Evolutionary conservation across 179 eudicot species (phyloP).

Genomic region (Amaranthus tricolor): DNA sequence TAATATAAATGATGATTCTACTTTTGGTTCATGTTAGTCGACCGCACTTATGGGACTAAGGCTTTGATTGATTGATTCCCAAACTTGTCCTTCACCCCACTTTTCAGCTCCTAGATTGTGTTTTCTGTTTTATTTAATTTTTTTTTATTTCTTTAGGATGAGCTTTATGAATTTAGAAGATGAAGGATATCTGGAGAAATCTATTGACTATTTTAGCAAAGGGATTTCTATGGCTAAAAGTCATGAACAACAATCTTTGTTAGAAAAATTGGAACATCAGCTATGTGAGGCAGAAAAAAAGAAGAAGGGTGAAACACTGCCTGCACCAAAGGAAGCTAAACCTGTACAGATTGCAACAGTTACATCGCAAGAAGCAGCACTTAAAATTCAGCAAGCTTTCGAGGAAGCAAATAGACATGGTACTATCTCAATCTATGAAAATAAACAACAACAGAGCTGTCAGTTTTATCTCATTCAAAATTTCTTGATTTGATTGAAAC

Average conservation of each 20-base stretch:
- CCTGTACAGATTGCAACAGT: neutral
- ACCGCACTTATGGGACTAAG: too few relatives aligned
- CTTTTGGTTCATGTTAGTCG: neutral
- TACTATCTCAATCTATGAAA: neutral
- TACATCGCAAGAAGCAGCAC: neutral
- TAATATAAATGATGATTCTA: neutral
- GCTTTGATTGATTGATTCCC: neutral
- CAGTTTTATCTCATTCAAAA: too few relatives aligned
- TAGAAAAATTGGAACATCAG: neutral
- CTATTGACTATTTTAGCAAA: too few relatives aligned
- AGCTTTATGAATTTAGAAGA: neutral
- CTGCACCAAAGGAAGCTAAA: slow-evolving; percentile 3
- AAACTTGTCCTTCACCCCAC: neutral
- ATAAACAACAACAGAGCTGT: too few relatives aligned
- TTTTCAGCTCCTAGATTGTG: neutral
- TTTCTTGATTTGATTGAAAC: too few relatives aligned
- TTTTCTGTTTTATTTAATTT: neutral
- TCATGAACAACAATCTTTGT: too few relatives aligned
- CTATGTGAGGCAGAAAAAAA: slow-evolving; percentile 5
- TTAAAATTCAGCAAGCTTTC: neutral
- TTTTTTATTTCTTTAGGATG: neutral
- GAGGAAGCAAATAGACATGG: slow-evolving; percentile 1
- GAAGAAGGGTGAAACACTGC: slow-evolving; percentile 2
- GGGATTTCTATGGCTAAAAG: too few relatives aligned
- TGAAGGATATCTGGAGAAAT: too few relatives aligned